Percentiles rank a stretch among this genome's conserved stretches.
phyloP scores from a whole-genome alignment of 2,329 filamentous ascomycete species.

The Colletotrichum sansevieriae region DNA sequence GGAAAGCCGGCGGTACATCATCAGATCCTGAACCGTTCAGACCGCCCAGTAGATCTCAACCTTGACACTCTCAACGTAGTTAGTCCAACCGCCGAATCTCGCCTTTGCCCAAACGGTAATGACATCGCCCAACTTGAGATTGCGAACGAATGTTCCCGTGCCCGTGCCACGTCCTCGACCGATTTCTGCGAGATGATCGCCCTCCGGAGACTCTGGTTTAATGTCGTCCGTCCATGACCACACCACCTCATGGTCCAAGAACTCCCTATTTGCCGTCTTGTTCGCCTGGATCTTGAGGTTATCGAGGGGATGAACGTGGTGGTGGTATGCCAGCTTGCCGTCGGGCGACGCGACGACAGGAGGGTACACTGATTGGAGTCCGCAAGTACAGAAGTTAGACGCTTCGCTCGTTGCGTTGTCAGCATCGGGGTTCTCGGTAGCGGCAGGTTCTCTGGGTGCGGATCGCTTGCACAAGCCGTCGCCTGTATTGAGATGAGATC shows the following conservation, averaged over 20 bases:
- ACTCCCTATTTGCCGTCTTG: constrained; percentile 50
- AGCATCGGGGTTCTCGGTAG: background rate
- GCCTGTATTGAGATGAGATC: constrained; percentile 3
- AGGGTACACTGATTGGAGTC: constrained; percentile 55
- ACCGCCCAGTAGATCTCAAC: constrained; percentile 71
- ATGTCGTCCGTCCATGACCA: constrained; percentile 67
- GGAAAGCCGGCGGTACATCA: background rate
- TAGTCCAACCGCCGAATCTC: constrained; percentile 67
- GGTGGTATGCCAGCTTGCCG: constrained; percentile 50
- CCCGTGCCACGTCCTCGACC: constrained; percentile 66
- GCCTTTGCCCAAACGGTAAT: constrained; percentile 73
- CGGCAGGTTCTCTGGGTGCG: background rate
- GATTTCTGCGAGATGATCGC: constrained; percentile 51
- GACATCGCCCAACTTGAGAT: constrained; percentile 70
- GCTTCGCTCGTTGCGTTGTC: constrained; percentile 31
- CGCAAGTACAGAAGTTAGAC: constrained; percentile 48
- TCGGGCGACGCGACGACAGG: constrained; percentile 39
- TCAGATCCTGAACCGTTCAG: constrained; percentile 45
- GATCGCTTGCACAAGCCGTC: constrained; percentile 29
- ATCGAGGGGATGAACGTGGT: constrained; percentile 51
- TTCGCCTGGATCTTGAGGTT: constrained; percentile 64
- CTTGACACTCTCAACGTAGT: constrained; percentile 62
- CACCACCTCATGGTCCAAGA: constrained; percentile 60
- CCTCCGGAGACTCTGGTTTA: constrained; percentile 57
- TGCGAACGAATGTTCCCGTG: constrained; percentile 68